Evolutionary conservation across 768 basidiomycete genomes (phyloP).

Genomic region (Paxillus ammoniavirescens): DNA sequence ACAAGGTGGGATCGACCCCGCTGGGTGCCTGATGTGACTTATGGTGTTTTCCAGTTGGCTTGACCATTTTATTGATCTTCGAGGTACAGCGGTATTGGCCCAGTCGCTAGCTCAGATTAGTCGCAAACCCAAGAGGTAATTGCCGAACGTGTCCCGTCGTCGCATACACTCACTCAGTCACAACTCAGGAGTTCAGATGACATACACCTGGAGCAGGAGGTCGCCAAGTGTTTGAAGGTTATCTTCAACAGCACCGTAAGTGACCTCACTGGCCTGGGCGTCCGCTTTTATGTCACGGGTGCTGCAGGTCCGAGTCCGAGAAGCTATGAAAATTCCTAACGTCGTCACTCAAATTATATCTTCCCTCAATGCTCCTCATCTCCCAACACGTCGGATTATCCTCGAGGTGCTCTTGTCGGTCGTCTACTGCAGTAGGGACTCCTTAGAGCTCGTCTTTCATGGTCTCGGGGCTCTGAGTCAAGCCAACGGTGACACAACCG

Average conservation of each 20-base stretch:
- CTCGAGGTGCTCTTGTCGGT: constrained; percentile 79
- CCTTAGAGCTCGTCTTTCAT: constrained; percentile 64
- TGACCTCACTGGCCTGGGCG: constrained; percentile 9
- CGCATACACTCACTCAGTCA: background rate
- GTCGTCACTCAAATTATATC: constrained; percentile 80
- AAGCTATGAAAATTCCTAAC: constrained; percentile 69
- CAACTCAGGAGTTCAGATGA: constrained; percentile 43
- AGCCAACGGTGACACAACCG: constrained; percentile 54
- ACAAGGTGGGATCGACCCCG: constrained; percentile 53
- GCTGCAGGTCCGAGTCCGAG: constrained; percentile 59
- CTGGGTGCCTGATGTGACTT: constrained; percentile 10
- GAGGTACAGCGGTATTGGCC: constrained; percentile 83
- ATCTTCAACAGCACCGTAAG: constrained; percentile 70
- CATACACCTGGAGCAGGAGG: constrained; percentile 76
- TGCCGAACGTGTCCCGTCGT: background rate
- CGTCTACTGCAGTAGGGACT: constrained; percentile 62
- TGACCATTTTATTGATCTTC: constrained; percentile 66
- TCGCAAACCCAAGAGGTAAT: constrained; percentile 68
- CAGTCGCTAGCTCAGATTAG: constrained; percentile 76
- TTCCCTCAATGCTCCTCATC: constrained; percentile 77
- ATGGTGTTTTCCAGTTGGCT: constrained; percentile 62
- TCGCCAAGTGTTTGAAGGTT: constrained; percentile 82
- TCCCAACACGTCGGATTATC: constrained; percentile 74
- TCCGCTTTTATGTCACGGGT: constrained; percentile 10
- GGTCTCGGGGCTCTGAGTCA: constrained; percentile 75